phyloP scores from a whole-genome alignment of 2,329 filamentous ascomycete genomes.

The Cladophialophora immunda region DNA sequence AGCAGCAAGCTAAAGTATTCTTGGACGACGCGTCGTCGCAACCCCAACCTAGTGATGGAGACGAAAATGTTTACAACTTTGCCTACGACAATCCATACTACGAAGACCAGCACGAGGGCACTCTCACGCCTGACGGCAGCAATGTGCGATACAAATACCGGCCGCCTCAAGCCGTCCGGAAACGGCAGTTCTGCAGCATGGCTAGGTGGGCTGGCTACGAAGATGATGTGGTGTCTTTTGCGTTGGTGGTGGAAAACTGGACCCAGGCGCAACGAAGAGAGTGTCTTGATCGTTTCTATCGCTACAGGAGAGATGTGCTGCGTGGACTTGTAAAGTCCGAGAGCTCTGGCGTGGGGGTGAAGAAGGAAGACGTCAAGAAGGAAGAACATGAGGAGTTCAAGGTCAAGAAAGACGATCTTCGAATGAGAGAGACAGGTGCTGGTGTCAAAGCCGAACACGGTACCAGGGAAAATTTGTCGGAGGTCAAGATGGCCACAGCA shows the following conservation, averaged over 20 bases:
- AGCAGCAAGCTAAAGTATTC: slow-evolving; percentile 38
- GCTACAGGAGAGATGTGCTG: slow-evolving; percentile 66
- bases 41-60: neutral
- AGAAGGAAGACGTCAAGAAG: slow-evolving; percentile 17
- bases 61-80: slow-evolving; percentile 5
- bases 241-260: slow-evolving; percentile 88
- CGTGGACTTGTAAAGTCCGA: slow-evolving; percentile 28
- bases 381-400: slow-evolving; percentile 15
- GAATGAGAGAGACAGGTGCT: neutral
- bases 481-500: neutral
- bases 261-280: slow-evolving; percentile 82
- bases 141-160: slow-evolving; percentile 68
- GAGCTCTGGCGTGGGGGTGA: neutral
- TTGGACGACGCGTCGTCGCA: slow-evolving; percentile 30
- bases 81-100: slow-evolving; percentile 18
- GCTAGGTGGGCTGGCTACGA: slow-evolving; percentile 77
- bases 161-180: slow-evolving; percentile 76
- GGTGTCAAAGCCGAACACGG: neutral
- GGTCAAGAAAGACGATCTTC: slow-evolving; percentile 11
- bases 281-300: slow-evolving; percentile 83
- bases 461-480: neutral
- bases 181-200: slow-evolving; percentile 91
- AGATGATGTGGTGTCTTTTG: slow-evolving; percentile 80
- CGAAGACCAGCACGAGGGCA: slow-evolving; percentile 2
- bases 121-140: slow-evolving; percentile 45